Base-by-base conservation (phyloP, 225 moss, liverwort and hornwort genomes). In the Asterella californica region DNA sequence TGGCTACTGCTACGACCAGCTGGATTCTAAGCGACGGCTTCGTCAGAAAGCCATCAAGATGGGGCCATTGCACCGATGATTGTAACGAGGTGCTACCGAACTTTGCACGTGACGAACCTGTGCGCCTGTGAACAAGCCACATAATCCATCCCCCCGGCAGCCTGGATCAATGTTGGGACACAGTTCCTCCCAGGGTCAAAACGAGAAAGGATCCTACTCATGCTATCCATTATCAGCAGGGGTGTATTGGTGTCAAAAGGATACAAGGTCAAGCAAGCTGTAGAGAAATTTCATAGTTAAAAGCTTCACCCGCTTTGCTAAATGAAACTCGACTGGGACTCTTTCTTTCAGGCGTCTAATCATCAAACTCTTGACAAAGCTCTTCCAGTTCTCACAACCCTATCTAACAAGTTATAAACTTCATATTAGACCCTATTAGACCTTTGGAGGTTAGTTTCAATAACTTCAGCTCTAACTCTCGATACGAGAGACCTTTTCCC, bases 121-220 rank as follows among this genome's bases (percentile, higher is more conserved):
- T 88, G 71, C 81, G 88, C 88, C 88, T 88, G 88, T 88, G 88
- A 85, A 88, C 81, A 79, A 85, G 83, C 88, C 85, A 85, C 83
- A 85, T 82, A 82, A 83, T 85, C 83, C 85, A 83, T 82, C 85
- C 88, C 81, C 85, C 80, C 80, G 77, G 82, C 85, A 88, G 83
- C 83, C 83, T 83, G 85, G 81, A 85, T 87, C 81, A 87, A 87
- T 87, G 82, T 84, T 78, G 76, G 82, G 77, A 87, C 79, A 87
- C 32, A 76, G 72, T 80, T 84, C 70, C 59, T 72, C 60, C 73
- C 74, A 45, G 33, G 75, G 76, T 84, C 69, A 84, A 87, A 84
- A 71, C 47, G 72, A 68, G 81, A 82, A 22, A 80, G 77, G 81
- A 74, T 80, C 72, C 77, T 79, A 72, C 15, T 70, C 15, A 76